Evolutionary conservation across 345 rosid genomes (phyloP), one percentile per base, ranked within the genome.

Genomic region (Raphanus raphanistrum): DNA sequence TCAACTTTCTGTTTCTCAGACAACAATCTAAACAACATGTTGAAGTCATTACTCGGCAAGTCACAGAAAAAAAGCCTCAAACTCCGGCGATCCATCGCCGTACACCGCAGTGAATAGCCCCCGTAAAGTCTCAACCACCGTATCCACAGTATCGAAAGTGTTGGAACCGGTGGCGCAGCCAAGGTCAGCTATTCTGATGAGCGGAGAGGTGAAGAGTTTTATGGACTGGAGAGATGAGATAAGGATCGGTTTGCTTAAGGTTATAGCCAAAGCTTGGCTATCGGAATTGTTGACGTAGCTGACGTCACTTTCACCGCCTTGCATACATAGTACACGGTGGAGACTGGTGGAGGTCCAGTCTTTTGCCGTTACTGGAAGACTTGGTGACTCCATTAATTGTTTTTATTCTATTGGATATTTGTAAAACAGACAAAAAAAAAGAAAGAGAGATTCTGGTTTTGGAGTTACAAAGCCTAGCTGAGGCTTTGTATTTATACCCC

Each of bases 131-230:
- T 83, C 84, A 8, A 88, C 89, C 64, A 80, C 80, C 78, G 78
- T 76, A 55, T 86, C 87, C 2, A 82, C 78, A 0, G 83, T 82
- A 33, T 83, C 68, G 76, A 86, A 74, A 3, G 91, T 82, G 74
- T 88, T 86, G 82, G 84, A 73, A 13, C 88, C 91, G 35, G 88
- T 84, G 38, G 89, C 91, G 63, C 91, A 88, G 43, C 91, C 91
- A 66, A 86, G 78, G 66, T 88, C 91, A 31, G 83, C 83, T 36
- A 88, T 80, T 71, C 82, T 83, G 36, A 88, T 83, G 31, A 84
- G 50, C 0, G 35, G 87, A 78, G 59, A 38, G 48, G 59, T 27
- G 69, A 80, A 62, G 68, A 84, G 84, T 70, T 76, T 79, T 73
- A 80, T 70, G 45, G 88, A 84, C 27, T 76, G 76, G 32, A 88